Percentiles rank a stretch among this genome's conserved stretches.
phyloP scores from a whole-genome alignment of 2,329 filamentous ascomycete species.

The Fusarium albosuccineum region DNA sequence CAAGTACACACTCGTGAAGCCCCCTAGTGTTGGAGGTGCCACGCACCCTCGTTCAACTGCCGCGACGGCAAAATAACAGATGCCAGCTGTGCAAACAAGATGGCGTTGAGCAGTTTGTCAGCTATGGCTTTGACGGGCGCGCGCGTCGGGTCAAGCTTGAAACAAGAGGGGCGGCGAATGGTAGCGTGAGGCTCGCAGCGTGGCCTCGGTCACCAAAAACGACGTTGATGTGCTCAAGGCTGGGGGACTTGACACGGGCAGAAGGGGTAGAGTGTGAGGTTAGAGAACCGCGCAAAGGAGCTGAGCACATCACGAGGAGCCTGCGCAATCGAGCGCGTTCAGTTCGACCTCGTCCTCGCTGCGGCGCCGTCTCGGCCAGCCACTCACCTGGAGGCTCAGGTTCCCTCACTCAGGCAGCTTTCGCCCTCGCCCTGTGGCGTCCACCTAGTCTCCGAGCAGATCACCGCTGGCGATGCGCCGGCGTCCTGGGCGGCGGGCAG shows the following conservation, averaged over 20 bases:
- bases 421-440: conserved; percentile 8
- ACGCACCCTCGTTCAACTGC: conserved; percentile 3
- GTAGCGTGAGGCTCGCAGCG: conserved; percentile 8
- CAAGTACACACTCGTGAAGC: conserved; percentile 10
- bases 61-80: conserved; percentile 10
- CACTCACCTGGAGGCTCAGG: conserved; percentile 18
- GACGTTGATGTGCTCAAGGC: conserved; percentile 7
- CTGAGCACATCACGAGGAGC: conserved; percentile 43
- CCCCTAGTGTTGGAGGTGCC: background rate
- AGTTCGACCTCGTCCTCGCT: conserved; percentile 25
- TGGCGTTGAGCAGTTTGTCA: conserved; percentile 19
- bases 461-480: conserved; percentile 5
- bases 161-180: conserved; percentile 27
- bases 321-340: conserved; percentile 35
- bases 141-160: conserved; percentile 16
- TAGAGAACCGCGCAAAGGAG: conserved; percentile 21
- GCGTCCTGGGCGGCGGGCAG: conserved; percentile 1
- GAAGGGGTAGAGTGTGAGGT: conserved; percentile 9
- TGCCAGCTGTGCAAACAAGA: background rate
- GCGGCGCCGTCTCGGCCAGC: conserved; percentile 25
- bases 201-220: conserved; percentile 19
- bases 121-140: conserved; percentile 4
- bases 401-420: conserved; percentile 7
- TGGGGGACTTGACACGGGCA: conserved; percentile 1
- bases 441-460: background rate